A percentile compares a stretch with the other conserved stretches of the same genome.
Conservation (phyloP, 1,284 basidiomycete genomes). For the Stereum hirsutum region DNA sequence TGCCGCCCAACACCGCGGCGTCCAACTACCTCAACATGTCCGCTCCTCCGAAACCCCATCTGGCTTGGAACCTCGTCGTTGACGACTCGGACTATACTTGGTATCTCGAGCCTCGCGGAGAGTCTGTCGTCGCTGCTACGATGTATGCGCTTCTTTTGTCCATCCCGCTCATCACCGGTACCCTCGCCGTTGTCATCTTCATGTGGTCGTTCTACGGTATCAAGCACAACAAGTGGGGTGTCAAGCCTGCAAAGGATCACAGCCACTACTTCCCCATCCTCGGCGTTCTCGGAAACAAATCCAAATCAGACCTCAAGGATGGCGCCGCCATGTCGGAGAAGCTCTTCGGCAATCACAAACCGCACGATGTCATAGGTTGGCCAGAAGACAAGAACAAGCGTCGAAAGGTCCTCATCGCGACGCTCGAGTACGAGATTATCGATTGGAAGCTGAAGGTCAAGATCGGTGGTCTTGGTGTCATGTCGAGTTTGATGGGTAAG, state of each 20-base stretch:
- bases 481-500: slow-evolving; percentile 94
- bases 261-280: slow-evolving; percentile 74
- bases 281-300: slow-evolving; percentile 56
- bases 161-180: slow-evolving; percentile 80
- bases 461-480: slow-evolving; percentile 93
- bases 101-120: slow-evolving; percentile 73
- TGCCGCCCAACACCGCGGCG: slow-evolving; percentile 79
- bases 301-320: slow-evolving; percentile 53
- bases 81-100: slow-evolving; percentile 73
- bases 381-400: slow-evolving; percentile 86
- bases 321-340: slow-evolving; percentile 43
- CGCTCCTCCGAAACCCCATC: slow-evolving; percentile 68
- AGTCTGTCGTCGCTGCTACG: slow-evolving; percentile 70
- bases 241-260: slow-evolving; percentile 56
- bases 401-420: slow-evolving; percentile 83
- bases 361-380: slow-evolving; percentile 78
- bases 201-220: slow-evolving; percentile 95
- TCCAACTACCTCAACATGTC: slow-evolving; percentile 88
- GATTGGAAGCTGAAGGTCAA: slow-evolving; percentile 97
- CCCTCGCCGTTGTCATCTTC: slow-evolving; percentile 77
- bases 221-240: slow-evolving; percentile 86
- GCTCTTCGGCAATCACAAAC: slow-evolving; percentile 43
- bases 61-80: slow-evolving; percentile 78
- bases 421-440: slow-evolving; percentile 90
- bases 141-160: slow-evolving; percentile 76